Percentiles rank a stretch among this genome's conserved stretches.
These are phyloP conservation scores for Dorcoceras hygrometricum DNA, from an alignment of 257 asterid genomes.

Conservation along the genomic window DNA sequence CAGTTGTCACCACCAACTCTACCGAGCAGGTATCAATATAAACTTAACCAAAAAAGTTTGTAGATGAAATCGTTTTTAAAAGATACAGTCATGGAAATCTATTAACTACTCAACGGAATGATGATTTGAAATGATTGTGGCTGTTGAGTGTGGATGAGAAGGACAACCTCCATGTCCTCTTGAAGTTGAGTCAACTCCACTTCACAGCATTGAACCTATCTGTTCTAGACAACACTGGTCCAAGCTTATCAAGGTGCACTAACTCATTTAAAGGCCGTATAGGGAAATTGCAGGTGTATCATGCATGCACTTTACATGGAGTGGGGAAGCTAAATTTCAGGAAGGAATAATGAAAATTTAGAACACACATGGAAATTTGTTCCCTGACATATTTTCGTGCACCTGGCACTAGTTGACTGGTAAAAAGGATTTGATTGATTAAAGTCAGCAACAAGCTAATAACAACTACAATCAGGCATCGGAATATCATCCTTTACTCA, in stretches of 20 bases:
- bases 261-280: not conserved
- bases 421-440: not conserved
- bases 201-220: not conserved
- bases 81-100: slow-evolving; percentile 5
- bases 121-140: not conserved
- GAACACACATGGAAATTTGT: not conserved
- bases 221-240: not conserved
- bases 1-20: not conserved
- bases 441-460: not conserved
- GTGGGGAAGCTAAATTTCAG: not conserved
- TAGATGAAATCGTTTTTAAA: not conserved
- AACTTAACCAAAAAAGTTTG: not conserved
- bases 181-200: not conserved
- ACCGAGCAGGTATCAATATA: not conserved
- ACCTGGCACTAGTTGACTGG: not conserved
- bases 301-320: not conserved
- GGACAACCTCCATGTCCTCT: not conserved
- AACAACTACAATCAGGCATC: not conserved
- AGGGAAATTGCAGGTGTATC: too few species aligned
- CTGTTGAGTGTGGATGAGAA: not conserved
- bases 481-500: not conserved
- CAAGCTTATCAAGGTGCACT: not conserved
- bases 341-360: not conserved
- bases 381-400: not conserved
- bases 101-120: not conserved